phyloP scores from a whole-genome alignment of 257 asterid genomes.

The Ajuga chamaepitys region DNA sequence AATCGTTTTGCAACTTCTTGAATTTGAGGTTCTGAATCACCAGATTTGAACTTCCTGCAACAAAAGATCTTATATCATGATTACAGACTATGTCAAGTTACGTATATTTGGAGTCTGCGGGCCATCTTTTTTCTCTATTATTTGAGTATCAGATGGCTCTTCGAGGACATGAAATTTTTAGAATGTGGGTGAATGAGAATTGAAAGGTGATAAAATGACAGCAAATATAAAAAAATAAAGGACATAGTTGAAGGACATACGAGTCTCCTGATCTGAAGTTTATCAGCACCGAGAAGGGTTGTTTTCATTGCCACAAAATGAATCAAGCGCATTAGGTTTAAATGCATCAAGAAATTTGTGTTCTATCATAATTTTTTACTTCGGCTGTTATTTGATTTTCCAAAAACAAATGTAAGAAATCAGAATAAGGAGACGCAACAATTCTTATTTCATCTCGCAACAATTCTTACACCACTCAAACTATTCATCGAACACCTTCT shows the following conservation, averaged over 20 bases:
- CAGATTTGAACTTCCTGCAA: too few relatives aligned
- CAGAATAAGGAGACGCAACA: not conserved
- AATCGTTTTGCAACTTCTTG: too few relatives aligned
- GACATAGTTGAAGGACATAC: too few relatives aligned
- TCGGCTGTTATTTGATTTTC: not conserved
- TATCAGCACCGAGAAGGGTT: conserved; percentile 39
- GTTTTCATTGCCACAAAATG: conserved; percentile 60
- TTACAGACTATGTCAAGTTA: not conserved
- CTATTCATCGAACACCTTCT: too few relatives aligned
- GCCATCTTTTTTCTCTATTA: conserved; percentile 46
- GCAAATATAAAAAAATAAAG: not conserved
- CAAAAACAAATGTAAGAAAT: not conserved
- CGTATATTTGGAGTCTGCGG: conserved; percentile 80
- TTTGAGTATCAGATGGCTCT: conserved; percentile 52
- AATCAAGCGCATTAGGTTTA: conserved; percentile 19
- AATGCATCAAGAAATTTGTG: not conserved
- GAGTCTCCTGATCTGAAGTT: conserved; percentile 57
- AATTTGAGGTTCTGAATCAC: too few relatives aligned
- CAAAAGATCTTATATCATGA: not conserved
- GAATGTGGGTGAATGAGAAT: not conserved
- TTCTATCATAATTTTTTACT: too few relatives aligned
- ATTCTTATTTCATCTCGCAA: too few relatives aligned
- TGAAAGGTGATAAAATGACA: not conserved
- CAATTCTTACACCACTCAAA: too few relatives aligned
- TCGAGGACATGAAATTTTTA: conserved; percentile 47